phyloP scores from a whole-genome alignment of 2,329 filamentous ascomycete species.

The Thielaviopsis cerberus region DNA sequence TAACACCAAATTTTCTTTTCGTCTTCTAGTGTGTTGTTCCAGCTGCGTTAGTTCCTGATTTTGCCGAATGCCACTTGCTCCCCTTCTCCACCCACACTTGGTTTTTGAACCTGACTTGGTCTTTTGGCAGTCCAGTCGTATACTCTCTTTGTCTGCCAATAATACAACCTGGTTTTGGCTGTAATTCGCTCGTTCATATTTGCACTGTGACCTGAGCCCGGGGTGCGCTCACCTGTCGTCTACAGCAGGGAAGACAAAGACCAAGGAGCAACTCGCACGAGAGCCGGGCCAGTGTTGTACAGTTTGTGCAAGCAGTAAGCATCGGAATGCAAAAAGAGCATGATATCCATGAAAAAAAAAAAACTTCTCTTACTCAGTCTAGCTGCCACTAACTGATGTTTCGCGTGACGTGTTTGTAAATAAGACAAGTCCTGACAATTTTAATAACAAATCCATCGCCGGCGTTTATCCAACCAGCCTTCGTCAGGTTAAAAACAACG shows the following conservation, averaged over 20 bases:
- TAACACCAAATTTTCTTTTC: not conserved
- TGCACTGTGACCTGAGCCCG: not conserved
- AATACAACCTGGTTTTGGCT: not conserved
- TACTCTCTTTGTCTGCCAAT: no score
- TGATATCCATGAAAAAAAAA: not conserved
- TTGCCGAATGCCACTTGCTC: not conserved
- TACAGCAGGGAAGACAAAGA: not conserved
- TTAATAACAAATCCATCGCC: not conserved
- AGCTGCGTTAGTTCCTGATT: not conserved
- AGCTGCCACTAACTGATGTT: not conserved
- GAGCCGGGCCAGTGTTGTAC: not conserved
- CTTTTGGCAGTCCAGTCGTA: no score
- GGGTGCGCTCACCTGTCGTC: not conserved
- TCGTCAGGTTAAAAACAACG: no score
- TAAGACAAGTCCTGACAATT: not conserved
- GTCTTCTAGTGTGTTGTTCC: not conserved
- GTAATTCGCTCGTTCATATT: not conserved
- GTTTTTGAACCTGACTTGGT: not conserved
- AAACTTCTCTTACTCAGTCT: no score
- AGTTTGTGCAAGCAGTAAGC: not conserved
- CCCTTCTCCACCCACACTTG: not conserved
- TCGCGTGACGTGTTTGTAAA: not conserved
- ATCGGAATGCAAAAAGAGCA: not conserved
- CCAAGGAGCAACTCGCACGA: not conserved
- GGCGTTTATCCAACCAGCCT: not conserved